Evolutionary conservation across 2,329 filamentous ascomycete genomes (phyloP).

Genomic region (Talaromyces albobiverticillius): DNA sequence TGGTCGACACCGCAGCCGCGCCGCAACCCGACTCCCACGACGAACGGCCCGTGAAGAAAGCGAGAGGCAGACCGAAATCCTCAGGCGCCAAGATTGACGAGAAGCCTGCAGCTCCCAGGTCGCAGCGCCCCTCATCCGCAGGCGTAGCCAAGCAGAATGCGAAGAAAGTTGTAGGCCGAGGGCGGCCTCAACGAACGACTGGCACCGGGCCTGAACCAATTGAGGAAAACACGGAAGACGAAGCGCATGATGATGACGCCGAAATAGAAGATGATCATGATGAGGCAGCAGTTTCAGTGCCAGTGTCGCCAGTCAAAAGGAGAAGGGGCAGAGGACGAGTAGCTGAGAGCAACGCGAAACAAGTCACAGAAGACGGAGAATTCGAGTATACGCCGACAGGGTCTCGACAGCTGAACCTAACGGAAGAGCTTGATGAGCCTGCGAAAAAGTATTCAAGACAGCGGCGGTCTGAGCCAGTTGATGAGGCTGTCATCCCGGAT

Average conservation of each 20-base stretch:
- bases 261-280: conserved; percentile 35
- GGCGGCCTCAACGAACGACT: conserved; percentile 30
- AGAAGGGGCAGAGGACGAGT: conserved; percentile 25
- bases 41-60: conserved; percentile 37
- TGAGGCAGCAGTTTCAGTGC: conserved; percentile 25
- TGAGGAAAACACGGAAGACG: conserved; percentile 42
- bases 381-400: conserved; percentile 40
- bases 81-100: conserved; percentile 47
- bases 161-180: conserved; percentile 25
- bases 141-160: conserved; percentile 20
- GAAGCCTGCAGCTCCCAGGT: conserved; percentile 26
- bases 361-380: conserved; percentile 35
- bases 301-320: conserved; percentile 19
- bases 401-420: conserved; percentile 21
- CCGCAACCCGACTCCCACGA: conserved; percentile 24
- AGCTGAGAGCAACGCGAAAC: conserved; percentile 24
- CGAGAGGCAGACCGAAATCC: conserved; percentile 35
- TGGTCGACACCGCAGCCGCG: conserved; percentile 26
- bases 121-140: conserved; percentile 23
- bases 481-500: conserved; percentile 23
- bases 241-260: conserved; percentile 35
- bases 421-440: conserved; percentile 20
- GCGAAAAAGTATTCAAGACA: conserved; percentile 23
- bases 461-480: conserved; percentile 5
- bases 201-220: conserved; percentile 21